Conservation (phyloP, 805 yeast genomes). For the Candida patagonica region DNA sequence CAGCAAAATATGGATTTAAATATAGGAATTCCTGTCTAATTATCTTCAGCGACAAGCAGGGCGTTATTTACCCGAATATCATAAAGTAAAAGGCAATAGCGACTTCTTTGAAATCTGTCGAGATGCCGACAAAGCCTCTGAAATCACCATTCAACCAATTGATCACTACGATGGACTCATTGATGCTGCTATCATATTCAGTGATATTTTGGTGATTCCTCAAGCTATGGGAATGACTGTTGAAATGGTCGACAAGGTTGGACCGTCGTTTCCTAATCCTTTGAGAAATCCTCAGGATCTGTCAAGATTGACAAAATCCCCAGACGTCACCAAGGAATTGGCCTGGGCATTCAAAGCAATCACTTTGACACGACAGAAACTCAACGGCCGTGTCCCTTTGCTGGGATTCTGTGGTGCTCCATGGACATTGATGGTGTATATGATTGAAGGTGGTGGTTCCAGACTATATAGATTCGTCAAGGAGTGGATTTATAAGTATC, state of each 20-base stretch:
- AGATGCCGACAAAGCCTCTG: slow-evolving; percentile 88
- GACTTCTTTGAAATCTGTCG: slow-evolving; percentile 95
- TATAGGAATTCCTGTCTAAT: not conserved
- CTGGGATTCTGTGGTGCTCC: slow-evolving; percentile 97
- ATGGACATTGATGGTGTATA: slow-evolving; percentile 92
- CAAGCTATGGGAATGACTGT: slow-evolving; percentile 98
- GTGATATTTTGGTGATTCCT: slow-evolving; percentile 91
- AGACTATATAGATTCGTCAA: slow-evolving; percentile 84
- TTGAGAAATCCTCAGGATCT: slow-evolving; percentile 67
- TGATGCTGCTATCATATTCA: slow-evolving; percentile 95
- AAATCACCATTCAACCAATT: slow-evolving; percentile 91
- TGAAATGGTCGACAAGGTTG: slow-evolving; percentile 87
- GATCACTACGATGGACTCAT: slow-evolving; percentile 80
- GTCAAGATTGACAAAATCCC: slow-evolving; percentile 37
- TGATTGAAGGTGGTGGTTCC: slow-evolving; percentile 97
- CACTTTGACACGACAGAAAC: slow-evolving; percentile 75
- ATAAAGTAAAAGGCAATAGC: slow-evolving; percentile 70
- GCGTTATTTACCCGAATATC: slow-evolving; percentile 70
- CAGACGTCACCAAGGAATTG: slow-evolving; percentile 58
- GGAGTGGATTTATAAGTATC: slow-evolving; percentile 81
- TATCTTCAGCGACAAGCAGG: slow-evolving; percentile 77
- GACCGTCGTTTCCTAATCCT: slow-evolving; percentile 89
- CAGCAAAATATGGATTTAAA: slow-evolving; percentile 3
- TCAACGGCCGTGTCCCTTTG: slow-evolving; percentile 86
- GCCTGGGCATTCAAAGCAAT: slow-evolving; percentile 96